These are phyloP conservation scores for Psilocybe azurescens DNA, from an alignment of 768 basidiomycete genomes.

Conservation along the genomic window DNA sequence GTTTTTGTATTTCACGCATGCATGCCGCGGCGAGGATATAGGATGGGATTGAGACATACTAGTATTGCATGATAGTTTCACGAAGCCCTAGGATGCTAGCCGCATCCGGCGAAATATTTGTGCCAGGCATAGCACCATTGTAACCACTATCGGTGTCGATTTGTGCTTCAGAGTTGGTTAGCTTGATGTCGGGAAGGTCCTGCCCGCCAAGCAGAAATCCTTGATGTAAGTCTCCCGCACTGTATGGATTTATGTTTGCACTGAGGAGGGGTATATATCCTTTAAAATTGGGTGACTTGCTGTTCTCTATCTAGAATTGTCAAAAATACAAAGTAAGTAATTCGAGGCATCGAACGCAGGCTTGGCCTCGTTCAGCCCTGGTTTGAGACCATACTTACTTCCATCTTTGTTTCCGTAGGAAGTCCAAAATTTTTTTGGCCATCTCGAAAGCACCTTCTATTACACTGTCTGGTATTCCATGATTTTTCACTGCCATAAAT, in stretches of 20 bases:
- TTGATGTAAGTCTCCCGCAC: conserved; percentile 86
- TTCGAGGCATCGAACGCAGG: background rate
- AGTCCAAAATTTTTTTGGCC: conserved; percentile 69
- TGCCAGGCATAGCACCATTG: conserved; percentile 67
- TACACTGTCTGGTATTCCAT: conserved; percentile 64
- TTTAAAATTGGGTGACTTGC: conserved; percentile 72
- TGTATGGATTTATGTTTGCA: conserved; percentile 77
- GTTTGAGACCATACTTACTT: conserved; percentile 42
- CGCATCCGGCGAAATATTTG: conserved; percentile 80
- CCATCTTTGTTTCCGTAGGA: conserved; percentile 70
- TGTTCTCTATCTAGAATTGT: conserved; percentile 63
- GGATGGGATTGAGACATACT: conserved; percentile 47
- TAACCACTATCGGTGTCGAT: conserved; percentile 21
- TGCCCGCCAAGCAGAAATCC: conserved; percentile 90
- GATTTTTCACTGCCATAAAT: conserved; percentile 65
- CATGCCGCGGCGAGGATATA: background rate
- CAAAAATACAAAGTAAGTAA: background rate
- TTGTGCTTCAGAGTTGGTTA: too few species aligned
- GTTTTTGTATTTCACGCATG: too few species aligned
- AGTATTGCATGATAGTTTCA: conserved; percentile 63
- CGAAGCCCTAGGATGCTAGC: conserved; percentile 58
- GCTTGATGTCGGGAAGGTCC: conserved; percentile 30
- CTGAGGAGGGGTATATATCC: conserved; percentile 75
- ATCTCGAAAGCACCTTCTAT: conserved; percentile 51
- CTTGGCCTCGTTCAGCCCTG: background rate